Percentiles rank a stretch among this genome's conserved stretches.
phyloP scores from a whole-genome alignment of 148 eudicot genomes.

The Silene conica region DNA sequence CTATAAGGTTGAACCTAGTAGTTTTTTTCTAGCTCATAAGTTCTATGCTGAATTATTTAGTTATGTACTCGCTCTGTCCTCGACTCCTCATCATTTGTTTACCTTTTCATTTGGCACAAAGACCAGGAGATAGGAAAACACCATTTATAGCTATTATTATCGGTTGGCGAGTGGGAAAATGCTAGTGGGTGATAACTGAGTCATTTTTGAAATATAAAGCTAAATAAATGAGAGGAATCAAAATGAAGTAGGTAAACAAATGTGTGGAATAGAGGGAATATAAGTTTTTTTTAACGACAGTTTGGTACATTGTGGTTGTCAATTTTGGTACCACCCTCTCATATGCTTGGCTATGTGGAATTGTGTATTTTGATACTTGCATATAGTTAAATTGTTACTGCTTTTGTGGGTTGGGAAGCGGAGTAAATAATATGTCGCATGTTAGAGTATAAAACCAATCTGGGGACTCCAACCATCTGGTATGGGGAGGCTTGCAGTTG shows the following conservation, averaged over 20 bases:
- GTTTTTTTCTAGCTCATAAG: not conserved
- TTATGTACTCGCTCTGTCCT: not conserved
- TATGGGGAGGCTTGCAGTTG: too few relatives aligned
- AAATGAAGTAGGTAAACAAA: not conserved
- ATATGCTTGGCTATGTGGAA: not conserved
- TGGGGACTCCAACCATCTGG: too few relatives aligned
- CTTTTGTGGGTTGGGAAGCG: not conserved
- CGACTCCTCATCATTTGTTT: not conserved
- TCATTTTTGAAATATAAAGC: too few relatives aligned
- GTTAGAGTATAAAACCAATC: too few relatives aligned
- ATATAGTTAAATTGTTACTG: not conserved
- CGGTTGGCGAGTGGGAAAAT: not conserved
- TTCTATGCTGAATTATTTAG: not conserved
- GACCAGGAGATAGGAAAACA: not conserved
- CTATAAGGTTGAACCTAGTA: too few relatives aligned
- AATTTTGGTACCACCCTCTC: not conserved
- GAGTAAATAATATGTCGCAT: too few relatives aligned
- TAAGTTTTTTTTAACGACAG: not conserved
- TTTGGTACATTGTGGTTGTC: not conserved
- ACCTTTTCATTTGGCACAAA: not conserved
- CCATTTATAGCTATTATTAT: not conserved
- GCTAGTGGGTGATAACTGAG: too few relatives aligned
- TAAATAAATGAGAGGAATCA: not conserved
- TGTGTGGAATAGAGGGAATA: not conserved
- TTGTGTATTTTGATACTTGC: not conserved